phyloP scores from a whole-genome alignment of 2,329 filamentous ascomycete species.

The Albophoma yamanashiensis region DNA sequence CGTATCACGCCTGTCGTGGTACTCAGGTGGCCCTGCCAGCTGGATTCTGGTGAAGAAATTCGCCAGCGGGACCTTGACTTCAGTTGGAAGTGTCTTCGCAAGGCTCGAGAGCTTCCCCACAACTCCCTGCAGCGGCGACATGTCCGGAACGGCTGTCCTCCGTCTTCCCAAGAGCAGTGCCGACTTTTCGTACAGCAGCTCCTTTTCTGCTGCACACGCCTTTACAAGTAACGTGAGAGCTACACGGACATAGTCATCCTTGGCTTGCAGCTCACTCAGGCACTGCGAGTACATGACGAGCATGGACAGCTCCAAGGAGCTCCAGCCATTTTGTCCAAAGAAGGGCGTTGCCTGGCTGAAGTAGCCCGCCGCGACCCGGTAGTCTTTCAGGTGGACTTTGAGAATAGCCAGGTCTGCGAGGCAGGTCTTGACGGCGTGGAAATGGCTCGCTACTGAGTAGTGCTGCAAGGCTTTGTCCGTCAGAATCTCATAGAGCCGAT shows the following conservation, averaged over 20 bases:
- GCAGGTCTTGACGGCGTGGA: conserved; percentile 64
- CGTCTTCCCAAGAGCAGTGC: conserved; percentile 7
- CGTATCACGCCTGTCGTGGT: conserved; percentile 62
- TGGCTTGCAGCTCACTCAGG: conserved; percentile 62
- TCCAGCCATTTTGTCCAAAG: conserved; percentile 72
- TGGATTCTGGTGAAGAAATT: conserved; percentile 64
- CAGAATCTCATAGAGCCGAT: conserved; percentile 60
- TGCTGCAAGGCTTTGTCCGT: conserved; percentile 78
- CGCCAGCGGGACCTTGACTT: conserved; percentile 56
- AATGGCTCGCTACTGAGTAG: conserved; percentile 68
- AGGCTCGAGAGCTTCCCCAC: conserved; percentile 35
- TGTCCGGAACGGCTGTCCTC: conserved; percentile 12
- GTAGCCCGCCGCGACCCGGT: conserved; percentile 59
- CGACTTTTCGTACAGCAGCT: conserved; percentile 29
- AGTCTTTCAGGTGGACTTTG: conserved; percentile 69
- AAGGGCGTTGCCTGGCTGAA: conserved; percentile 71
- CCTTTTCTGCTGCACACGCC: conserved; percentile 44
- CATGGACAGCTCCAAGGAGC: conserved; percentile 68
- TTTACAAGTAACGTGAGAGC: conserved; percentile 66
- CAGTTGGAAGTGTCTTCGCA: conserved; percentile 35
- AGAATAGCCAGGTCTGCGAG: conserved; percentile 80
- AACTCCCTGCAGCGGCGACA: conserved; percentile 33
- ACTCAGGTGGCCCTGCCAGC: conserved; percentile 57
- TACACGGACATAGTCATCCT: conserved; percentile 70
- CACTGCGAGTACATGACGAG: conserved; percentile 79